A percentile compares a stretch with the other conserved stretches of the same genome.
phyloP scores from a whole-genome alignment of 2,329 filamentous ascomycete genomes.

The Fusarium pilosicola region DNA sequence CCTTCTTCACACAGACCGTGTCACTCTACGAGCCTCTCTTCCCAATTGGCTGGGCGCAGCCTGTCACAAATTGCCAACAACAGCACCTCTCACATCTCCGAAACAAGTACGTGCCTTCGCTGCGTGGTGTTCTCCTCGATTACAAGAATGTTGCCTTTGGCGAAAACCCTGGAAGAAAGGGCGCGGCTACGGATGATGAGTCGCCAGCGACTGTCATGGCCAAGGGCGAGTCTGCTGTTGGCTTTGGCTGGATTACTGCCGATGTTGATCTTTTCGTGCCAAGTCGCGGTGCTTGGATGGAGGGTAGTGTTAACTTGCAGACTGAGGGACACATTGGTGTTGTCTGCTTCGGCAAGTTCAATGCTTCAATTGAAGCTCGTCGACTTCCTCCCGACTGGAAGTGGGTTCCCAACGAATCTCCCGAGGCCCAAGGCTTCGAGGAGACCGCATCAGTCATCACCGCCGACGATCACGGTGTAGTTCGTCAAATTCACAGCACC shows the following conservation, averaged over 20 bases:
- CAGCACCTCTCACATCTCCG: constrained; percentile 80
- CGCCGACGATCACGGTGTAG: constrained; percentile 62
- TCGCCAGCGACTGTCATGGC: constrained; percentile 60
- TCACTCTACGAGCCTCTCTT: constrained; percentile 83
- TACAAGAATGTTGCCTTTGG: constrained; percentile 77
- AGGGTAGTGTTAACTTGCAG: constrained; percentile 85
- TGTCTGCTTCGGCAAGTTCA: constrained; percentile 91
- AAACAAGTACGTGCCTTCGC: constrained; percentile 78
- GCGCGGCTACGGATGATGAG: constrained; percentile 59
- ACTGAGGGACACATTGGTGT: constrained; percentile 90
- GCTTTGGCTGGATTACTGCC: constrained; percentile 88
- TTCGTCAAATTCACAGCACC: constrained; percentile 63
- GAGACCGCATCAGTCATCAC: constrained; percentile 54
- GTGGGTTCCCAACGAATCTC: constrained; percentile 72
- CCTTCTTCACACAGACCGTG: constrained; percentile 81
- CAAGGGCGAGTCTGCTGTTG: constrained; percentile 84
- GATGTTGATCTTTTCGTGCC: constrained; percentile 88
- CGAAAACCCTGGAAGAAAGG: constrained; percentile 63
- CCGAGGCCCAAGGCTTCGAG: constrained; percentile 54
- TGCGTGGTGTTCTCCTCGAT: constrained; percentile 78
- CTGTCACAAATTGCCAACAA: constrained; percentile 75
- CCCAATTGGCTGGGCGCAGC: constrained; percentile 74
- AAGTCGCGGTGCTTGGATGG: constrained; percentile 75
- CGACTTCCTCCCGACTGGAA: constrained; percentile 82
- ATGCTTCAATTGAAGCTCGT: constrained; percentile 82